Conservation (phyloP, 352 stramenopile species). For the Globisporangium cystogenes region DNA sequence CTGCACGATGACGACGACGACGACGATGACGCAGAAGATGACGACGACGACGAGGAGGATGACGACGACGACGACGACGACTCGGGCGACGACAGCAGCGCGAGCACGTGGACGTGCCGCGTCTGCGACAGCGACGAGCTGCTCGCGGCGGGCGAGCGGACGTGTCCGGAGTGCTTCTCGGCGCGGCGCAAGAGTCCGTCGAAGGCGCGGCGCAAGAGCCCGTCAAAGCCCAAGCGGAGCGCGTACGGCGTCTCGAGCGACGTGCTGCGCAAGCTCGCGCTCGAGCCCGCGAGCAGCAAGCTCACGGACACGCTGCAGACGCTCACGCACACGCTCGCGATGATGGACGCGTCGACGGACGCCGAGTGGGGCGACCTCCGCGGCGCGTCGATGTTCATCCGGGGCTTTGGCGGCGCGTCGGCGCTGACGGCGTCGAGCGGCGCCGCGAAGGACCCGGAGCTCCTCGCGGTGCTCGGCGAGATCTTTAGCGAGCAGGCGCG, state of each 20-base stretch:
- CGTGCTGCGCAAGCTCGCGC: slow-evolving; percentile 45
- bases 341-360: slow-evolving; percentile 80
- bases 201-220: slow-evolving; percentile 18
- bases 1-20: slow-evolving; percentile 24
- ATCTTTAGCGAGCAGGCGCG: slow-evolving; percentile 40
- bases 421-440: slow-evolving; percentile 13
- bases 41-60: slow-evolving; percentile 18
- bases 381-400: slow-evolving; percentile 45
- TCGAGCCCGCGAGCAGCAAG: slow-evolving; percentile 38
- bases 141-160: slow-evolving; percentile 13
- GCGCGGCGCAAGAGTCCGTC: slow-evolving; percentile 16
- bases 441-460: slow-evolving; percentile 50
- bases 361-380: slow-evolving; percentile 60
- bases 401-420: slow-evolving; percentile 37
- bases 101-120: slow-evolving; percentile 24
- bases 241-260: slow-evolving; percentile 69
- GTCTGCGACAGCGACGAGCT: slow-evolving; percentile 17
- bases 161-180: slow-evolving; percentile 36
- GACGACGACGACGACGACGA: slow-evolving; percentile 14
- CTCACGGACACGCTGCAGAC: slow-evolving; percentile 68
- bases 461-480: slow-evolving; percentile 42
- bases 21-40: slow-evolving; percentile 10
- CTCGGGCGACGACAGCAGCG: slow-evolving; percentile 8
- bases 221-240: slow-evolving; percentile 24
- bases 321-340: slow-evolving; percentile 77